A percentile compares a stretch with the other conserved stretches of the same genome.
Evolutionary conservation across 2,329 filamentous ascomycete genomes (phyloP).

Genomic region (Talaromyces sp.): DNA sequence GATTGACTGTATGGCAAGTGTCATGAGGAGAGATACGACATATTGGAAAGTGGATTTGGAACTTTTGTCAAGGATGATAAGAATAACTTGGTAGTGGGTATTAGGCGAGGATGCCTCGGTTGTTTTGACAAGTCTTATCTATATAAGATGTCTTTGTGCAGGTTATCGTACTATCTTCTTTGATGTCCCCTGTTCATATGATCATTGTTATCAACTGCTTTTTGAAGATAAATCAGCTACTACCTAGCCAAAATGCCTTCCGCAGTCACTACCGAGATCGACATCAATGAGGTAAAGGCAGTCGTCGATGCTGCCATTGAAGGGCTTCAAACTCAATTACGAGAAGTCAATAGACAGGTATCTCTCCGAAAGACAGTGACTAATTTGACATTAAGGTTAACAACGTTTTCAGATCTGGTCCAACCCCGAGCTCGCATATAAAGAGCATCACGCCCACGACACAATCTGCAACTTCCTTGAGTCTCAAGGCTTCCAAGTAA

Average conservation of each 20-base stretch:
- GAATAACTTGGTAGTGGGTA: background rate
- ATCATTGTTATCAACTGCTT: background rate
- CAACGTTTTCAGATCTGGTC: slow-evolving; percentile 16
- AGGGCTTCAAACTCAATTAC: background rate
- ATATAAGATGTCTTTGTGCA: background rate
- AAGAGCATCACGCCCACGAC: slow-evolving; percentile 22
- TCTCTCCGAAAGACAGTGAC: too few relatives aligned
- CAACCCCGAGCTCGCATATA: slow-evolving; percentile 22
- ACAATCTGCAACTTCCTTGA: slow-evolving; percentile 20
- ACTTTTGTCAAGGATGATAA: background rate
- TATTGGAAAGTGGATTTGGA: background rate
- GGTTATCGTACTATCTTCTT: background rate
- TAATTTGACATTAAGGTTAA: too few relatives aligned
- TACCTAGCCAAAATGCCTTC: background rate
- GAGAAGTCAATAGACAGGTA: background rate
- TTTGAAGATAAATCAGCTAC: background rate
- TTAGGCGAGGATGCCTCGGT: background rate
- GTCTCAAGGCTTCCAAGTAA: slow-evolving; percentile 16
- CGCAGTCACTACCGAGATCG: background rate
- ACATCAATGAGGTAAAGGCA: slow-evolving; percentile 1
- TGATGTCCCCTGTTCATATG: background rate
- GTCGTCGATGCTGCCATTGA: slow-evolving; percentile 5
- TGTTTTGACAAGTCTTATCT: background rate
- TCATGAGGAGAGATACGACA: background rate
- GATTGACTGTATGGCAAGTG: background rate